Evolutionary conservation across 257 asterid genomes (phyloP), one percentile per base, ranked within the genome.

Genomic region (Capsicum chinense): DNA sequence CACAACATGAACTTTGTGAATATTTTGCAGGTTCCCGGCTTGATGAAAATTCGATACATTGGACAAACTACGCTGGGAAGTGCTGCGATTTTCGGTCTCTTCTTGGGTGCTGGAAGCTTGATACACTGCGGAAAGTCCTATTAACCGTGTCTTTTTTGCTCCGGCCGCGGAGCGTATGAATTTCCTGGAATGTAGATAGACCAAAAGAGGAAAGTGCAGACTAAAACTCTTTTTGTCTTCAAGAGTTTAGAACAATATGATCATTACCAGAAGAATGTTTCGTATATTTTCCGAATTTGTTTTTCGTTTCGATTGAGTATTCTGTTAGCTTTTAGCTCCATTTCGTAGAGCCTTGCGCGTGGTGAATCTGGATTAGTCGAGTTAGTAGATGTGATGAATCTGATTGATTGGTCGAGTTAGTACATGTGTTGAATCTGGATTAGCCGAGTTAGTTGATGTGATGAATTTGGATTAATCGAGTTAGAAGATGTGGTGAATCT

Each of bases 81-180:
- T 86, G 98, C 98, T 74, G 74, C 74, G 21, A 67, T 67, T 35
- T 67, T 67, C 1, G 74, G 74, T 67, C 74, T 67, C 50, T 67
- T 67, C 44, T 67, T 67, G 74, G 50, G 74, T 35, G 74, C 74
- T 67, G 48, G 74, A 67, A 67, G 74, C 89, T 92, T 94, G 87
- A 94, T 94, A 87, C 97, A 94, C 71, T 93, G 98, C 80, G 97
- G 95, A 62, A 93, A 92, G 86, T 91, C 92, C 67, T 94, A 94
- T 50, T 94, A 85, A 87, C 69, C 73, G 5, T 71, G 6, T 81
- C 73, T 47, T 62, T 80, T 17, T 39, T 39, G 44, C 44, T 39
- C 44, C 5, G 44, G 3, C 44, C 5, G 44, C 44, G 44, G 44
- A 39, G 44, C 44, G 3, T 39, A 39, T 39, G 44, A 39, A 39